Percentiles rank a stretch among this genome's conserved stretches.
phyloP scores from a whole-genome alignment of 78 protist genomes.

The Mantamonas sphyraenae region DNA sequence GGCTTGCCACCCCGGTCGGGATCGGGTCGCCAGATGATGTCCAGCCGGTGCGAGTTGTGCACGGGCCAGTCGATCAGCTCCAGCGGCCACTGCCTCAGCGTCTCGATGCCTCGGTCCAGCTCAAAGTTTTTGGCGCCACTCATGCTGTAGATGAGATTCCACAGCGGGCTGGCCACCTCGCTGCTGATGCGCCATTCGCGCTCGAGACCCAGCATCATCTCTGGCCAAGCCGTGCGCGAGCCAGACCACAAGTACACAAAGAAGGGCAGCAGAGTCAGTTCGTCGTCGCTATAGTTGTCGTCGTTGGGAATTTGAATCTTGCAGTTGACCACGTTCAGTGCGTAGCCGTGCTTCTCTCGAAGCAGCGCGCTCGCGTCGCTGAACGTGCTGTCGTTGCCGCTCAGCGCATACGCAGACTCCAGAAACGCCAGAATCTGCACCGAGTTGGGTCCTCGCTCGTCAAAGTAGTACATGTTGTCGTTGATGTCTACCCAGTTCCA shows the following conservation, averaged over 20 bases:
- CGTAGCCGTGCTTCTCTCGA: background rate
- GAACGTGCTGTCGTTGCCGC: background rate
- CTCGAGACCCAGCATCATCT: no score
- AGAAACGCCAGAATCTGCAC: slow-evolving; percentile 20
- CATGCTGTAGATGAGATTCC: no score
- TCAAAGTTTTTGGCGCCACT: no score
- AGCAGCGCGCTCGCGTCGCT: background rate
- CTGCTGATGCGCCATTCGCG: no score
- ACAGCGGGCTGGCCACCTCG: no score
- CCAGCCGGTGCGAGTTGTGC: background rate
- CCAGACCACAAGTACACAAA: background rate
- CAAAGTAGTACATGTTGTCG: background rate
- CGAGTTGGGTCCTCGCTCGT: slow-evolving; percentile 18
- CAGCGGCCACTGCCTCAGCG: no score
- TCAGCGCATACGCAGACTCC: no score
- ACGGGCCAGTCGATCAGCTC: background rate
- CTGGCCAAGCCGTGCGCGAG: no score
- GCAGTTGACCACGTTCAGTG: slow-evolving; percentile 4
- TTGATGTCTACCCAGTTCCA: slow-evolving; percentile 4
- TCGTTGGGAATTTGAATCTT: slow-evolving; percentile 3
- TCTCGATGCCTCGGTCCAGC: no score
- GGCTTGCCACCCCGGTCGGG: background rate
- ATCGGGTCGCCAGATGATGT: background rate
- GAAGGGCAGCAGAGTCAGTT: slow-evolving; percentile 14
- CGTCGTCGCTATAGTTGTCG: slow-evolving; percentile 18